Base-by-base conservation (phyloP, 2,329 filamentous ascomycete species). In the Ophiostoma tasmaniense region DNA sequence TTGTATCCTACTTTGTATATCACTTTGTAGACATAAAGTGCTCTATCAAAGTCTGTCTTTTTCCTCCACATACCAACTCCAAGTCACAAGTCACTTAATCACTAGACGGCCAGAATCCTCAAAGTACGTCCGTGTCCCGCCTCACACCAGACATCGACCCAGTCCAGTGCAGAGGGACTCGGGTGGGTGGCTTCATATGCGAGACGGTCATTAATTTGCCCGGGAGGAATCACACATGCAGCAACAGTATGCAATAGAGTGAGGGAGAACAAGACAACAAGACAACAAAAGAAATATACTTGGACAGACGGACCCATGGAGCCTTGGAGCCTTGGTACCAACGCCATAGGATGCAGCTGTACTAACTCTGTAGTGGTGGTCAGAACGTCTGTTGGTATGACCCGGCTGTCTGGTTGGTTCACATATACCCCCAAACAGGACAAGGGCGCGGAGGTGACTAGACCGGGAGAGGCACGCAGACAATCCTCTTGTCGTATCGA, bases 401-500 rank as follows among this genome's bases (percentile, higher is more conserved):
- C 67, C 67, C 67, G 39, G 37, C 67, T 52, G 59, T n/a, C 59
- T 68, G 67, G 67, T 45, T 65, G 22, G 28, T 22, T 64, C 13
- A 59, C 11, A 30, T 13, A 28, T 10, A 30, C 55, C 25, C 25
- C 10, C n/a, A 14, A 59, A 59, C 55, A 55, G n/a, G 50, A 22
- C 50, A 55, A 22, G 50, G 50, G 50, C n/a, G 50, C 10, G 14
- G 50, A 25, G 7, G 37, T 25, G 22, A 13, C n/a, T 55, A 55
- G 22, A 55, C 8, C 22, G 50, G 50, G 50, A 55, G 22, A 55
- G 50, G 22, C 50, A 55, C n/a, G 50, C 50, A 52, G n/a, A 52
- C 10, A n/a, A 52, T 45, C 42, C 42, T 45, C 17, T 45, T 45
- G 42, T 45, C 42, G 7, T n/a, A 45, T 39, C 37, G 37, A 14